Evolutionary conservation across 1,284 basidiomycete genomes (phyloP).

Genomic region (Caloboletus inedulis): DNA sequence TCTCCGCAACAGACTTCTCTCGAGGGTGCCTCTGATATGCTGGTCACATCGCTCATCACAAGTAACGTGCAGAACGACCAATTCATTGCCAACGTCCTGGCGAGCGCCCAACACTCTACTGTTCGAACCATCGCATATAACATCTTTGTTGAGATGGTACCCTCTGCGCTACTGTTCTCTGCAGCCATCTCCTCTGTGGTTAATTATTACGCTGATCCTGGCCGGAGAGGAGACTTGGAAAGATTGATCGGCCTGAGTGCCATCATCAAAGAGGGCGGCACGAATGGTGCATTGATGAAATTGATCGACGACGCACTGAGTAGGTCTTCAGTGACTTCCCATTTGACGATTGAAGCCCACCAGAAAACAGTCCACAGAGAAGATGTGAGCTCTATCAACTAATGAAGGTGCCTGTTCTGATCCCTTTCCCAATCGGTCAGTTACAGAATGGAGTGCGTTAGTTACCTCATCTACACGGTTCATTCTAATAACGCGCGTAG

Average conservation of each 20-base stretch:
- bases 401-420: background rate
- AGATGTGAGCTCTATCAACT: constrained; percentile 13
- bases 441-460: constrained; percentile 16
- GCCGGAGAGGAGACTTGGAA: constrained; percentile 37
- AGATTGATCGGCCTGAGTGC: constrained; percentile 42
- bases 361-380: background rate
- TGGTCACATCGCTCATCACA: constrained; percentile 24
- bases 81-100: constrained; percentile 20
- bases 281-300: constrained; percentile 36
- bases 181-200: constrained; percentile 56
- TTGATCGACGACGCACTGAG: constrained; percentile 54
- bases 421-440: background rate
- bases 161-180: constrained; percentile 52
- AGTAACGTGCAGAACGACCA: constrained; percentile 26
- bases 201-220: constrained; percentile 58
- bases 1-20: constrained; percentile 19
- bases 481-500: constrained; percentile 9
- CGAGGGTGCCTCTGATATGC: constrained; percentile 16
- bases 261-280: constrained; percentile 24
- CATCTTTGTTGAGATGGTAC: constrained; percentile 48
- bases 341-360: background rate
- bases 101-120: background rate
- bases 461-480: background rate
- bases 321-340: constrained; percentile 25
- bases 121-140: constrained; percentile 21